A percentile compares a stretch with the other conserved stretches of the same genome.
Evolutionary conservation across 2,329 filamentous ascomycete genomes (phyloP).

Genomic region (Macrophomina phaseolina): DNA sequence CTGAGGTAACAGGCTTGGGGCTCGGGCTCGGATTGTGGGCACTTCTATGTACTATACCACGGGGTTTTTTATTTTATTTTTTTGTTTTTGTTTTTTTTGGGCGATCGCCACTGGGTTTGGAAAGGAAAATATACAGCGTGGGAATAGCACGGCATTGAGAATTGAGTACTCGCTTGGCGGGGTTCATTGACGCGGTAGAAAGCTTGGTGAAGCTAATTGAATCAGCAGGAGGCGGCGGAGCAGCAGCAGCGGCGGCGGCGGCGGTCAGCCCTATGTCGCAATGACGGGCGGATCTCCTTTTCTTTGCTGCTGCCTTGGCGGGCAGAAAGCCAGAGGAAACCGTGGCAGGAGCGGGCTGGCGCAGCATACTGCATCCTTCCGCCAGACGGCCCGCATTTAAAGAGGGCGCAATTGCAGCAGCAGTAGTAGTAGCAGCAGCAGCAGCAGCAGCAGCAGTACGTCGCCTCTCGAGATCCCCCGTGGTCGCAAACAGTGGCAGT

Average conservation of each 20-base stretch:
- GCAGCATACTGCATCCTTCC: not conserved
- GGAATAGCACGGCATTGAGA: not conserved
- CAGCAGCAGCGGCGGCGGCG: not conserved
- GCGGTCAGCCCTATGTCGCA: slow-evolving; percentile 24
- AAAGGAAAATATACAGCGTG: not conserved
- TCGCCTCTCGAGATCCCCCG: not conserved
- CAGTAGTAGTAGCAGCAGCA: too few species aligned
- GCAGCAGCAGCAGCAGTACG: not conserved
- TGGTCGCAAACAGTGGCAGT: not conserved
- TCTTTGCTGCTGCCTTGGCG: slow-evolving; percentile 17
- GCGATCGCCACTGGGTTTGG: slow-evolving; percentile 11
- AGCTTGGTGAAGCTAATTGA: slow-evolving; percentile 4
- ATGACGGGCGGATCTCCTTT: slow-evolving; percentile 18
- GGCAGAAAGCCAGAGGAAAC: not conserved
- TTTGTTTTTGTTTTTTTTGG: not conserved
- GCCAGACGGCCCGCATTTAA: not conserved
- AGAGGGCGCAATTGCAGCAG: not conserved
- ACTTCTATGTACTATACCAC: slow-evolving; percentile 8
- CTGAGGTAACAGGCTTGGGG: not conserved
- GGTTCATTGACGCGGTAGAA: not conserved
- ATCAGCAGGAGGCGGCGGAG: slow-evolving; percentile 1
- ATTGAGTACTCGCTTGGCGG: not conserved
- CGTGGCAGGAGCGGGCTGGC: slow-evolving; percentile 15
- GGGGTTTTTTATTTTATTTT: not conserved
- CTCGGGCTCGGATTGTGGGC: not conserved